Base-by-base conservation (phyloP, 2,329 filamentous ascomycete genomes). In the Colletotrichum tamarilloi region DNA sequence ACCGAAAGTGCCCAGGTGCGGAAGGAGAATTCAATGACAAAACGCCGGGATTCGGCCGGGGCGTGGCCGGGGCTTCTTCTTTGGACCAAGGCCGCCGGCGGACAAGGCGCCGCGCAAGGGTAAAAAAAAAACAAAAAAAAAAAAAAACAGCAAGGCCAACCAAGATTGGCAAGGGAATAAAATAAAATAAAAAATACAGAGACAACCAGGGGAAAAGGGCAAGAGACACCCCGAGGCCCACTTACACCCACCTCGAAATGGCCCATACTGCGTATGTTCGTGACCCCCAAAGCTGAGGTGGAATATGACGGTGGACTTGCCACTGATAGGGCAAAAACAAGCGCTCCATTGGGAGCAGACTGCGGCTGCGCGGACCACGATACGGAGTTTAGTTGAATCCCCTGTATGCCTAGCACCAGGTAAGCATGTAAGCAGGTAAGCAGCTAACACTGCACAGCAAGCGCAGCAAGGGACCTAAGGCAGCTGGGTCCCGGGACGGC, bases 31-130 rank as follows among this genome's bases (percentile, higher is more conserved):
- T 32, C 24, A 62, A 22, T 60, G 52, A 35, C 53, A 64, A 66
- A 66, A 70, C 60, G 60, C 67, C 60, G 67, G 67, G 70, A 62
- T 70, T 65, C 60, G 70, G 67, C 70, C 67, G 68, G 30, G 28
- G 4, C 42, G 58, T 57, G 32, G 57, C 66, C 66, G 68, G 63
- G 55, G 55, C 42, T 60, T 55, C 11, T 53, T 46, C 19, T 30
- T 64, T 38, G 26, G 26, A 59, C 24, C 42, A 57, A 16, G 38
- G 46, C 30, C 55, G 55, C 35, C 57, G 65, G 65, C 22, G 56
- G 22, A 49, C 22, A 35, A 49, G 42, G 42, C 42, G 42, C 42
- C 19, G 42, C 42, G 19, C 42, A 49, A 22, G 26, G 26, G 24
- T 3, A 9, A 19, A 19, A 6, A 5, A 46, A n/a, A 22, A 22